Conservation (phyloP, 805 yeast genomes). For the Kluyveromyces starmeri region DNA sequence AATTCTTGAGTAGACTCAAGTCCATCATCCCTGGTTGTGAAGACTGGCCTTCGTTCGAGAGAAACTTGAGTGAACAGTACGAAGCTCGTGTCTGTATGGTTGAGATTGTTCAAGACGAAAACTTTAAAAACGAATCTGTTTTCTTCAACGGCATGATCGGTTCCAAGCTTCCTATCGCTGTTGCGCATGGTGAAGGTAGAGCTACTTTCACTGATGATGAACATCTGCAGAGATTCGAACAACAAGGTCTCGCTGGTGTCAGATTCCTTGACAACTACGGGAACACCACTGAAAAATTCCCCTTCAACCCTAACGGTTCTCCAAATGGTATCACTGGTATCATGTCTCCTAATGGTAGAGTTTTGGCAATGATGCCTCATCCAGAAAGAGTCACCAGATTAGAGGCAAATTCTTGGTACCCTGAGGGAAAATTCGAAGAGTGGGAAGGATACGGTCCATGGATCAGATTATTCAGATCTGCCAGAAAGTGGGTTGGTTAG, state of each 20-base stretch:
- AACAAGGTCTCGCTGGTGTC: constrained; percentile 50
- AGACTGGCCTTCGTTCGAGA: constrained; percentile 92
- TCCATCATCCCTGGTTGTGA: constrained; percentile 77
- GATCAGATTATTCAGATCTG: constrained; percentile 86
- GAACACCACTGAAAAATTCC: constrained; percentile 69
- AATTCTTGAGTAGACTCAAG: constrained; percentile 81
- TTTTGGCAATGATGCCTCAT: constrained; percentile 97
- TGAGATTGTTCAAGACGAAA: constrained; percentile 55
- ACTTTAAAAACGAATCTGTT: constrained; percentile 40
- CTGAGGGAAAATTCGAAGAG: constrained; percentile 44
- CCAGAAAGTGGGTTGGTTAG: constrained; percentile 81
- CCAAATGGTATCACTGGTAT: constrained; percentile 91
- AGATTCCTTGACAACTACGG: constrained; percentile 92
- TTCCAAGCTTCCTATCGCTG: constrained; percentile 91
- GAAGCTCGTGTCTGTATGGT: constrained; percentile 92
- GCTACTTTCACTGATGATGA: constrained; percentile 54
- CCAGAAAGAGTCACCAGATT: constrained; percentile 90
- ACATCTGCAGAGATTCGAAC: constrained; percentile 40
- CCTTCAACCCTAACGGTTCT: constrained; percentile 95
- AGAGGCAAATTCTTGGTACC: constrained; percentile 89
- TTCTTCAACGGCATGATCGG: constrained; percentile 88
- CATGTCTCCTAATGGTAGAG: constrained; percentile 84
- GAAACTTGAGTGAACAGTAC: constrained; percentile 86
- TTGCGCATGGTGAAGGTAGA: constrained; percentile 98
- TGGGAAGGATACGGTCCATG: constrained; percentile 93